A percentile compares a stretch with the other conserved stretches of the same genome.
Evolutionary conservation across 495 filamentous ascomycete genomes (phyloP).

Genomic region (Acidomyces sp.): DNA sequence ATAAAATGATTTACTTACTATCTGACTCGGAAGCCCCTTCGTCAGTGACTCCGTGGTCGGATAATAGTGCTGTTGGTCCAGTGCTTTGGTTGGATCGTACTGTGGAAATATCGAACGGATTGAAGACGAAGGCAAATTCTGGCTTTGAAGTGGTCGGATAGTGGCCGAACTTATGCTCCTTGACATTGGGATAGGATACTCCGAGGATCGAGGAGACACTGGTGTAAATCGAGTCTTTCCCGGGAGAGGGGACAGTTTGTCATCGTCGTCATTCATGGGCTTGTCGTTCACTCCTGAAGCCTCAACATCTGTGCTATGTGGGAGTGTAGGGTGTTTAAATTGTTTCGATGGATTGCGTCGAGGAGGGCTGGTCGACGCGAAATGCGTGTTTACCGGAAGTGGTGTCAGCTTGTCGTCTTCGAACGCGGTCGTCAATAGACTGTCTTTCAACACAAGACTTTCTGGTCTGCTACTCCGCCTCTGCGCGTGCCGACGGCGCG

Average conservation of each 20-base stretch:
- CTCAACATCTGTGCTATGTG: not conserved
- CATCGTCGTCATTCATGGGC: not conserved
- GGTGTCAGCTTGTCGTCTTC: slow-evolving; percentile 9
- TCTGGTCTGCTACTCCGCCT: slow-evolving; percentile 2
- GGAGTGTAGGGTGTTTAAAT: not conserved
- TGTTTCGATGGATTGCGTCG: not conserved
- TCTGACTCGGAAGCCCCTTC: slow-evolving; percentile 3
- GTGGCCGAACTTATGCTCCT: slow-evolving; percentile 5
- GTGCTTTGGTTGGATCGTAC: slow-evolving; percentile 10
- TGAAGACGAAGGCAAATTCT: not conserved
- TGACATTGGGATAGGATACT: slow-evolving; percentile 4
- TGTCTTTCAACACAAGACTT: not conserved
- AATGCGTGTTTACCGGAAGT: slow-evolving; percentile 9
- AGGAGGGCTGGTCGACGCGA: slow-evolving; percentile 1
- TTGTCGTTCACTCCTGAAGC: not conserved
- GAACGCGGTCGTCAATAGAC: not conserved
- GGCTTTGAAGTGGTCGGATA: not conserved
- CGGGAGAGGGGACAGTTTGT: slow-evolving; percentile 11
- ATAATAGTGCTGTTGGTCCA: slow-evolving; percentile 15
- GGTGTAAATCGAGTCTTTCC: slow-evolving; percentile 6
- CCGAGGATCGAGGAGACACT: slow-evolving; percentile 1
- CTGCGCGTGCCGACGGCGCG: slow-evolving; percentile 1
- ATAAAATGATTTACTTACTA: slow-evolving; percentile 8
- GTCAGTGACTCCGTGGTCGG: slow-evolving; percentile 1
- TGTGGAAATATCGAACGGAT: slow-evolving; percentile 17